Evolutionary conservation across 202 grass and related monocot genomes (phyloP), one percentile per base, ranked within the genome.

Genomic region (Panicum virgatum): DNA sequence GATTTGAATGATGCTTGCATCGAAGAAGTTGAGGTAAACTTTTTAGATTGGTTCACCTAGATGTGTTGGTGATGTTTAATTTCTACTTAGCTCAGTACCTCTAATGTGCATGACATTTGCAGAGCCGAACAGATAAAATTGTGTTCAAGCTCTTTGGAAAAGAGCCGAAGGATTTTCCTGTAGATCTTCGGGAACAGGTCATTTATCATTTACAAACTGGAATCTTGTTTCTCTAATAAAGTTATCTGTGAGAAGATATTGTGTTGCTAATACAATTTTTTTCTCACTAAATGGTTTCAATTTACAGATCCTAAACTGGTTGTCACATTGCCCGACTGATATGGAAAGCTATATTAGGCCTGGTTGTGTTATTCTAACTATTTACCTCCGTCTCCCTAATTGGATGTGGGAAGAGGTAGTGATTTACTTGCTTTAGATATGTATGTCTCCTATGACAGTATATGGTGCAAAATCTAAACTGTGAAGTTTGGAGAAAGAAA

Each of bases 61-160:
- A 5, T 78, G 23, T 66, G 27, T 42, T 71, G 40, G 38, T 75
- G 25, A 45, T 73, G 12, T 48, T 78, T 39, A 51, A 50, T 81
- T 67, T 69, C 1, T 39, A 51, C 6, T 81, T 75, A 67, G 66
- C 11, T 70, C 43, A 79, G 5, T 75, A 26, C 26, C 32, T 40
- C 78, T 87, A 50, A 81, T 15, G 12, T 74, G 19, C 38, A 58
- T 75, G 61, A 58, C 75, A n/a, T 59, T 82, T 76, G 58, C 90
- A 94, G 95, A 82, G 86, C 34, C 95, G 92, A 69, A 98, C 95
- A 75, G 95, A 92, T 91, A 94, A 86, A 86, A 92, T 98, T 44
- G 80, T 93, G 16, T 98, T 98, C 47, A 98, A 98, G 60, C 90
- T 98, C 37, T 98, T 98, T 75, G 95, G 90, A 25, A 98, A 98